phyloP scores from a whole-genome alignment of 768 basidiomycete species.

The Rhizopogon sp. region DNA sequence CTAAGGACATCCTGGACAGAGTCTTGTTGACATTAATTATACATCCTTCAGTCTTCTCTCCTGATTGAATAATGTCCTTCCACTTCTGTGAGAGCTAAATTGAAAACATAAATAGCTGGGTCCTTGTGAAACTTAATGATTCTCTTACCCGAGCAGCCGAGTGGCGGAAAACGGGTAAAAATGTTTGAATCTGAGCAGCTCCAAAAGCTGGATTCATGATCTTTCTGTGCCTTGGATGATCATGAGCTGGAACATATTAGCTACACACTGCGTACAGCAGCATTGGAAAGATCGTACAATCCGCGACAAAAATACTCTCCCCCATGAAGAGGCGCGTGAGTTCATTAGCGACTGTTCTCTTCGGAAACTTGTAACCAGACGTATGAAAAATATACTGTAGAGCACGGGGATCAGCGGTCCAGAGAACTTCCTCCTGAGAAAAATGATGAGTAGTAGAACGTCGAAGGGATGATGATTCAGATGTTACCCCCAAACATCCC shows the following conservation, averaged over 20 bases:
- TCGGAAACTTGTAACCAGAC: slow-evolving; percentile 23
- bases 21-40: slow-evolving; percentile 15
- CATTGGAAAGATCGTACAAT: slow-evolving; percentile 8
- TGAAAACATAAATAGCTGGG: neutral
- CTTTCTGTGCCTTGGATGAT: slow-evolving; percentile 25
- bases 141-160: slow-evolving; percentile 14
- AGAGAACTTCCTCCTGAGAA: slow-evolving; percentile 21
- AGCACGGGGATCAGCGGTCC: slow-evolving; percentile 23
- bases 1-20: slow-evolving; percentile 20
- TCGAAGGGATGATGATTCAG: neutral
- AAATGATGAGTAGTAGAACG: neutral
- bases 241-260: slow-evolving; percentile 7
- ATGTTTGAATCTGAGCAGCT: slow-evolving; percentile 18
- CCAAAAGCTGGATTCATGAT: slow-evolving; percentile 25
- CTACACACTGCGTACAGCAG: neutral
- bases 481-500: slow-evolving; percentile 8
- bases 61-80: slow-evolving; percentile 15
- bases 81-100: slow-evolving; percentile 16
- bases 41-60: slow-evolving; percentile 1
- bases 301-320: slow-evolving; percentile 12
- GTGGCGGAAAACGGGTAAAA: slow-evolving; percentile 19
- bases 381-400: slow-evolving; percentile 24
- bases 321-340: slow-evolving; percentile 16
- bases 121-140: neutral
- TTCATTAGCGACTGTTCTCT: slow-evolving; percentile 7